phyloP scores from a whole-genome alignment of 257 asterid genomes.

The Cinchona pubescens region DNA sequence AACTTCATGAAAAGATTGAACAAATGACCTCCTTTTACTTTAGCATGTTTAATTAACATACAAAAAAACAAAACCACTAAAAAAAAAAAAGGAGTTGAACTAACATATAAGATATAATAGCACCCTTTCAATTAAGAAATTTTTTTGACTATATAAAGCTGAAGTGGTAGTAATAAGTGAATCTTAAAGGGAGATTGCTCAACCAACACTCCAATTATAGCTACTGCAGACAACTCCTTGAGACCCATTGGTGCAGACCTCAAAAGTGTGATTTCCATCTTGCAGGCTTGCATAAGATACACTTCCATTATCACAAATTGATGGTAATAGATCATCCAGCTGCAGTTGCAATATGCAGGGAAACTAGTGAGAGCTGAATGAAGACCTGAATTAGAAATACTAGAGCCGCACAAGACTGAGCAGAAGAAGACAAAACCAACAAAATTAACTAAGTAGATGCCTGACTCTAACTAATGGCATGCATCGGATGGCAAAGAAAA shows the following conservation, averaged over 20 bases:
- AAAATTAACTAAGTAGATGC: background rate
- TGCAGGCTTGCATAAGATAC: conserved; percentile 42
- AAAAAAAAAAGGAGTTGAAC: background rate
- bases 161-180: background rate
- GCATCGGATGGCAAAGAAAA: background rate
- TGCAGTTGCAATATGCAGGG: conserved; percentile 32
- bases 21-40: background rate
- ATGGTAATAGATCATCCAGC: conserved; percentile 56
- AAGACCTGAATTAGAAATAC: background rate
- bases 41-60: background rate
- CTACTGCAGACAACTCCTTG: conserved; percentile 56
- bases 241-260: conserved; percentile 57
- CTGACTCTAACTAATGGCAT: background rate
- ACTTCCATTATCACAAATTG: conserved; percentile 54
- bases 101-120: too few relatives aligned
- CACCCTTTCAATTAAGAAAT: background rate
- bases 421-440: background rate
- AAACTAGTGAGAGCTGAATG: conserved; percentile 2
- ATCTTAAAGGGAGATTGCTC: conserved; percentile 20
- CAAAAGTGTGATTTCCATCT: conserved; percentile 76
- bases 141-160: background rate
- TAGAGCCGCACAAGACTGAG: background rate
- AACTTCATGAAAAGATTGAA: background rate
- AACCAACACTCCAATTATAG: conserved; percentile 84
- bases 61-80: background rate